These are phyloP conservation scores for Lactifluus piperatus DNA, from an alignment of 768 basidiomycete genomes.

Conservation along the genomic window DNA sequence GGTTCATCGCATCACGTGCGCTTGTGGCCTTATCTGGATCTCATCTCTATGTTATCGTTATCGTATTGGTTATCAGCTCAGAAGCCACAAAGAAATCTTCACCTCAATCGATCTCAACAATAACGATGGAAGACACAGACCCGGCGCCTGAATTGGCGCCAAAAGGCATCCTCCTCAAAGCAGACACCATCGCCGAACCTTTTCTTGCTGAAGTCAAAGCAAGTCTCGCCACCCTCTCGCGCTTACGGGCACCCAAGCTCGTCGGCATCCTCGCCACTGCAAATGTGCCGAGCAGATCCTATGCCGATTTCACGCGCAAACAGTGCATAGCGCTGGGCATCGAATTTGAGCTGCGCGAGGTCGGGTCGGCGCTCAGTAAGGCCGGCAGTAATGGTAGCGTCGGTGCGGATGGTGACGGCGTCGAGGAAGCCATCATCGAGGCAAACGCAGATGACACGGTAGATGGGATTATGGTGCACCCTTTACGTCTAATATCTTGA, in stretches of 20 bases:
- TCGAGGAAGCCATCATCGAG: constrained; percentile 93
- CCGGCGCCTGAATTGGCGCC: constrained; percentile 26
- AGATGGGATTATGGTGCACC: constrained; percentile 88
- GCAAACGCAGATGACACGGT: constrained; percentile 82
- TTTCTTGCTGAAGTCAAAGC: constrained; percentile 64
- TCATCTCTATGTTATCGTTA: neutral
- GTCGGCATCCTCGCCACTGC: constrained; percentile 89
- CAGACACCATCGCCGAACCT: constrained; percentile 61
- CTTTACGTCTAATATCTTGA: neutral
- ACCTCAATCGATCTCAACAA: neutral
- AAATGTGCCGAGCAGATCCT: constrained; percentile 68
- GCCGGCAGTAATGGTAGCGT: no score
- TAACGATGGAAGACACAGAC: neutral
- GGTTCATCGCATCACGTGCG: neutral
- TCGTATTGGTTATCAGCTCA: no score
- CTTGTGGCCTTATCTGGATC: neutral
- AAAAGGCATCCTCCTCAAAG: constrained; percentile 73
- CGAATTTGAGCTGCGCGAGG: constrained; percentile 69
- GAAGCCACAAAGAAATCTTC: no score
- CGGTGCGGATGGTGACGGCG: constrained; percentile 64
- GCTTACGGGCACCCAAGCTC: constrained; percentile 51
- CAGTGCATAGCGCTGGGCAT: constrained; percentile 88
- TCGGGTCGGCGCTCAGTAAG: constrained; percentile 42
- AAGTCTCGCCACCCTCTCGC: constrained; percentile 29
- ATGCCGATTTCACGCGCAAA: constrained; percentile 86